These are phyloP conservation scores for Lactifluus subvellereus DNA, from an alignment of 768 basidiomycete genomes.

Conservation along the genomic window DNA sequence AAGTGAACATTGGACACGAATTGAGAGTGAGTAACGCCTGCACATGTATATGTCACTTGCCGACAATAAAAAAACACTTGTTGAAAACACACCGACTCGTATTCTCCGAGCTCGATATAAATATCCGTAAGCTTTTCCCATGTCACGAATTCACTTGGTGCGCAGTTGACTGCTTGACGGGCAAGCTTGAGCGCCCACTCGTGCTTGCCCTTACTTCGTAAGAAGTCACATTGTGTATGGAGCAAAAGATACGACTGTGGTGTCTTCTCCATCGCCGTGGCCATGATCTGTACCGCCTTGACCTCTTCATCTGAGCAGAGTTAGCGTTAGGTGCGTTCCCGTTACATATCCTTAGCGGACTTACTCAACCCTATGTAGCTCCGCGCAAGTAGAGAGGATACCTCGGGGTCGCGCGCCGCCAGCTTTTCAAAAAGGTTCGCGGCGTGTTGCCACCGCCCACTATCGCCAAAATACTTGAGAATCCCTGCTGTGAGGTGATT, in stretches of 20 bases:
- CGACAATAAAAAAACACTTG: background rate
- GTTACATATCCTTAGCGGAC: conserved; percentile 30
- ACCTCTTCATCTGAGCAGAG: conserved; percentile 82
- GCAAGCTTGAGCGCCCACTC: conserved; percentile 93
- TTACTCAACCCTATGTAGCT: conserved; percentile 97
- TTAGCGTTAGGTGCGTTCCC: background rate
- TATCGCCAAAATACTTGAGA: conserved; percentile 95
- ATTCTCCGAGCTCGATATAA: conserved; percentile 87
- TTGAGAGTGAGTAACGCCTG: conserved; percentile 86
- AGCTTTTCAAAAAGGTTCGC: conserved; percentile 95
- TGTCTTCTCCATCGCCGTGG: conserved; percentile 71
- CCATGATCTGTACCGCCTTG: conserved; percentile 93
- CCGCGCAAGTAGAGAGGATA: conserved; percentile 78
- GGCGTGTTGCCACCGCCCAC: conserved; percentile 78
- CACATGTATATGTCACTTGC: background rate
- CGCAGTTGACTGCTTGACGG: conserved; percentile 93
- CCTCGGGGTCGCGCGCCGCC: conserved; percentile 79
- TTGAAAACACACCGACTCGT: conserved; percentile 49
- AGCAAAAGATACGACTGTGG: conserved; percentile 93
- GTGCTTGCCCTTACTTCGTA: conserved; percentile 74
- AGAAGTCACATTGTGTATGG: conserved; percentile 91
- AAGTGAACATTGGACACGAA: conserved; percentile 99
- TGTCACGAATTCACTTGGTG: conserved; percentile 96
- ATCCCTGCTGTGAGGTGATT: conserved; percentile 94
- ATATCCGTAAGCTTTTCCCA: conserved; percentile 98